phyloP scores from a whole-genome alignment of 2,329 filamentous ascomycete species.

The Zymoseptoria crescenta region DNA sequence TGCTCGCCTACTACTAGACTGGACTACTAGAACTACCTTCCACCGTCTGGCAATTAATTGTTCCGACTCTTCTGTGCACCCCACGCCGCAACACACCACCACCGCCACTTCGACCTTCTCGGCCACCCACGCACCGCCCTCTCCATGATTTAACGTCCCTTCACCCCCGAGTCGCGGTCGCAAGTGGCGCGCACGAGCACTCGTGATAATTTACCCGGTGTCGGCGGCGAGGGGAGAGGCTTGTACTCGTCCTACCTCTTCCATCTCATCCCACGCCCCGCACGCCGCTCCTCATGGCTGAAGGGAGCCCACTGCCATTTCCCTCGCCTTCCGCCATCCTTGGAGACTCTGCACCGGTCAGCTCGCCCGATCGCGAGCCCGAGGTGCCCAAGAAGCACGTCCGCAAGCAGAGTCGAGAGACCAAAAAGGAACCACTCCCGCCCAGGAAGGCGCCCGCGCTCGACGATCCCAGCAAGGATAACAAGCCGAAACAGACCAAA shows the following conservation, averaged over 20 bases:
- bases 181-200: background rate
- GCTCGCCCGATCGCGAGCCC: slow-evolving; percentile 24
- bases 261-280: background rate
- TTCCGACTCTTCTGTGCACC: background rate
- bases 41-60: background rate
- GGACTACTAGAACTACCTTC: no score
- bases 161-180: background rate
- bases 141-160: background rate
- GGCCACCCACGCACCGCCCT: background rate
- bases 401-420: slow-evolving; percentile 19
- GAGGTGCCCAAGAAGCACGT: slow-evolving; percentile 26
- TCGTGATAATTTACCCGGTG: background rate
- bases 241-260: background rate
- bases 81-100: no score
- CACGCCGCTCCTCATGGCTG: background rate
- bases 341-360: slow-evolving; percentile 16
- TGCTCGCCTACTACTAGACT: no score
- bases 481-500: slow-evolving; percentile 65
- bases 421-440: slow-evolving; percentile 17
- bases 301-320: slow-evolving; percentile 39
- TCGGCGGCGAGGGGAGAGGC: background rate
- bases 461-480: slow-evolving; percentile 23
- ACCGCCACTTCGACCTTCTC: background rate
- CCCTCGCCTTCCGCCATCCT: slow-evolving; percentile 52
- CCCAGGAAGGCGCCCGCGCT: slow-evolving; percentile 13